phyloP scores from a whole-genome alignment of 441 rosid species.

The Cnidoscolus chayamansa region DNA sequence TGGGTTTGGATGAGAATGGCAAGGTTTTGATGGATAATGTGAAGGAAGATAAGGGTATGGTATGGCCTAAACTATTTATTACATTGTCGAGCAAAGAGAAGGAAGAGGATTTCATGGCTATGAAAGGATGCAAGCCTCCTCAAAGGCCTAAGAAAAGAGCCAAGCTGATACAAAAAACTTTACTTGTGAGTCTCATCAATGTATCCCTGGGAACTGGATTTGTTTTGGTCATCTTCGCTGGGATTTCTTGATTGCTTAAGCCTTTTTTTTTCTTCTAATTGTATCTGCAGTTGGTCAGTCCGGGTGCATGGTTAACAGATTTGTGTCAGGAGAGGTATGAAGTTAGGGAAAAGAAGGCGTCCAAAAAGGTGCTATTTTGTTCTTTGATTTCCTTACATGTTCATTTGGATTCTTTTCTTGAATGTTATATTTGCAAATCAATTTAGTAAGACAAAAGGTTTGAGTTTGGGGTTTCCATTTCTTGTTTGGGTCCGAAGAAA shows the following conservation, averaged over 20 bases:
- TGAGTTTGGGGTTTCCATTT: background rate
- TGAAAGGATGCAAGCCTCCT: conserved; percentile 93
- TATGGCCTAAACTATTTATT: conserved; percentile 69
- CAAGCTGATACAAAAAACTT: conserved; percentile 70
- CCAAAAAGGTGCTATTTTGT: conserved; percentile 60
- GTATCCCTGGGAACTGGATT: background rate
- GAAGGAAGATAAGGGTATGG: conserved; percentile 52
- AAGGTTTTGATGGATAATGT: conserved; percentile 48
- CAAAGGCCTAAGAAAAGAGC: conserved; percentile 88
- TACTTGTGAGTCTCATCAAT: conserved; percentile 50
- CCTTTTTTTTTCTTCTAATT: too few relatives aligned
- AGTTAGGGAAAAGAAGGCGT: conserved; percentile 86
- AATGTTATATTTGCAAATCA: background rate
- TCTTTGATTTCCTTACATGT: background rate
- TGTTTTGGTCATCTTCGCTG: background rate
- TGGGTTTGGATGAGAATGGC: conserved; percentile 60
- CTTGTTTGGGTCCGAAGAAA: background rate
- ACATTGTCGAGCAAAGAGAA: conserved; percentile 81
- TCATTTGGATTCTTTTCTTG: background rate
- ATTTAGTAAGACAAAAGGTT: too few relatives aligned
- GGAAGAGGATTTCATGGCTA: conserved; percentile 88
- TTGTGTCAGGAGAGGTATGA: conserved; percentile 76
- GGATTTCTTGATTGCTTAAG: too few relatives aligned
- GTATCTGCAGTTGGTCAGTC: conserved; percentile 67
- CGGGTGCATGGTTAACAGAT: conserved; percentile 89